phyloP scores from a whole-genome alignment of 1,284 basidiomycete genomes.

The Pyrrhoderma noxium region DNA sequence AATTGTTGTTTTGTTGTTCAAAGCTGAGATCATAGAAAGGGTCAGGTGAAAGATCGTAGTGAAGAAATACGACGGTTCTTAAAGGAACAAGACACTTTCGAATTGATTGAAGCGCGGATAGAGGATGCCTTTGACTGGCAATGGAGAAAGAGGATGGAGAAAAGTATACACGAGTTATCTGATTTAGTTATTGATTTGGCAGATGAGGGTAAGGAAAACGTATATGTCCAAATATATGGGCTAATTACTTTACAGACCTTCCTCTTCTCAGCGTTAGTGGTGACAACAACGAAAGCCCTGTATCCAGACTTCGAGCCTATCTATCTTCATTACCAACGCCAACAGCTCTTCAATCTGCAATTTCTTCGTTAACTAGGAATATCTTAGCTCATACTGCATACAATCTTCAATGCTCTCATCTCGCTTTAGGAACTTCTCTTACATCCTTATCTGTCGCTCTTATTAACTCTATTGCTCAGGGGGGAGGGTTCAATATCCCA shows the following conservation, averaged over 20 bases:
- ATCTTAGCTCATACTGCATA: constrained; percentile 64
- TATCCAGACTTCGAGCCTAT: constrained; percentile 47
- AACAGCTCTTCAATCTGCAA: constrained; percentile 61
- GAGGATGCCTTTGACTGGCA: constrained; percentile 65
- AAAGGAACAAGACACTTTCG: constrained; percentile 40
- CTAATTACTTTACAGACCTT: not conserved
- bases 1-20: not conserved
- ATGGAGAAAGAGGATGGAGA: constrained; percentile 53
- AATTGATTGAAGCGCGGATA: constrained; percentile 53
- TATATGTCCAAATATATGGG: too few species aligned
- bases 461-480: constrained; percentile 70
- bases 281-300: constrained; percentile 28
- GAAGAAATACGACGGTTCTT: constrained; percentile 42
- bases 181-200: constrained; percentile 38
- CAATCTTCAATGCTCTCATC: constrained; percentile 57
- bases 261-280: not conserved
- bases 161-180: constrained; percentile 21
- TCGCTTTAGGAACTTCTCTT: constrained; percentile 75
- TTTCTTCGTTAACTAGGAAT: constrained; percentile 58
- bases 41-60: constrained; percentile 49
- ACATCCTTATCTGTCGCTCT: constrained; percentile 75
- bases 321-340: constrained; percentile 69
- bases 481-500: constrained; percentile 70
- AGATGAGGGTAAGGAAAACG: constrained; percentile 42
- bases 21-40: constrained; percentile 18